Base-by-base conservation (phyloP, 2,329 filamentous ascomycete genomes). In the Fusarium xylarioides region DNA sequence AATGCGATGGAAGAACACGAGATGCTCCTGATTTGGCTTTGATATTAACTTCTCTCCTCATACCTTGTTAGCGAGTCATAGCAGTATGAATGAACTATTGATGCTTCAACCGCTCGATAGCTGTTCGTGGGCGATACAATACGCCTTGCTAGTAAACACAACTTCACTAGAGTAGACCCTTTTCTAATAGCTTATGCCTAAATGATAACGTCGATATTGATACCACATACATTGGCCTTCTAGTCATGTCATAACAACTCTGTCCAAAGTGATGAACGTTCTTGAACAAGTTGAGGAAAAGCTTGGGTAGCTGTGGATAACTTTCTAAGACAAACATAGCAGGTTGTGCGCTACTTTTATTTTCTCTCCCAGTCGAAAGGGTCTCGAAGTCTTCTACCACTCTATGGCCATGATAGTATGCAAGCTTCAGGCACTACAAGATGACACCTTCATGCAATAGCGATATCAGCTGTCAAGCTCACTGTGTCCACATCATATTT, bases 401-500 rank as follows among this genome's bases (percentile, higher is more conserved):
- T 23, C 21, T 19, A 50, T 32, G 16, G 21, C 6, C 30, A 15
- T 37, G 18, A 37, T 16, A 37, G 15, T 15, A 26, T 53, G 14
- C 32, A 21, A 37, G 23, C n/a, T 26, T 26, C 16, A 10, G 6
- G 34, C 23, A 40, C 34, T 21, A 54, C 34, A 54, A 21, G 19
- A 54, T 18, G 6, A n/a, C 11, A n/a, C 34, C 15, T 12, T 16
- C 5, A 11, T 30, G 15, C 15, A n/a, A 28, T 38, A 12, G 23
- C 34, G 23, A 53, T 28, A 23, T 15, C 38, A 26, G 18, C n/a
- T 21, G 19, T 26, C 11, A 30, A 9, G 8, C 12, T 56, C 37
- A 56, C 40, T 40, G 72, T 38, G 66, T 66, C 86, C 85, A 88
- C 85, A 90, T 88, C 15, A 88, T 77, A 5, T 79, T 75, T 44